Conservation (phyloP, 495 filamentous ascomycete genomes). For the Polyplosphaeria fusca region DNA sequence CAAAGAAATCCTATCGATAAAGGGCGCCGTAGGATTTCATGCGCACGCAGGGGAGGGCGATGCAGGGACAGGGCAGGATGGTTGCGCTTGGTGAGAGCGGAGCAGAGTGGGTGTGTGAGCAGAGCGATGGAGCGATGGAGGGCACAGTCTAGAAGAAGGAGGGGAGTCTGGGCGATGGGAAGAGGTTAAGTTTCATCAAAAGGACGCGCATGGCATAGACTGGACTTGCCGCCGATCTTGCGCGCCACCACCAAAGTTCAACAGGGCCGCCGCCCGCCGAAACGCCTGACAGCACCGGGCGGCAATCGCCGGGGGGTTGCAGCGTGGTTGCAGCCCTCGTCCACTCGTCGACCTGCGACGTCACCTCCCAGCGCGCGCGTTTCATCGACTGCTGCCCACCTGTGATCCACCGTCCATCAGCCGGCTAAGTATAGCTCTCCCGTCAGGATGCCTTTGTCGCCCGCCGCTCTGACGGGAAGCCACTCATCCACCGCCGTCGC, state of each 20-base stretch:
- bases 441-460: too few species aligned
- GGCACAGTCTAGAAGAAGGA: neutral
- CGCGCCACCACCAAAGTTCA: too few species aligned
- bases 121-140: neutral
- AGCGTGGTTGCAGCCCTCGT: neutral
- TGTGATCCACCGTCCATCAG: neutral
- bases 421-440: too few species aligned
- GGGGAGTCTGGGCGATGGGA: neutral
- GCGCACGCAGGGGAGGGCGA: too few species aligned
- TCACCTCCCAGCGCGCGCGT: neutral
- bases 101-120: neutral
- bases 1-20: too few species aligned
- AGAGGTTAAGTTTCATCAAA: neutral
- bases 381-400: neutral
- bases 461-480: neutral
- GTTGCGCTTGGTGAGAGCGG: neutral
- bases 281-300: too few species aligned
- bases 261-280: too few species aligned
- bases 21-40: too few species aligned
- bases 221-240: too few species aligned
- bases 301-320: too few species aligned
- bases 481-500: neutral
- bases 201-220: neutral
- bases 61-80: neutral
- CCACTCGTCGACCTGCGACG: neutral